Base-by-base conservation (phyloP, 2,329 filamentous ascomycete species). In the Ophiosphaerella korrae region DNA sequence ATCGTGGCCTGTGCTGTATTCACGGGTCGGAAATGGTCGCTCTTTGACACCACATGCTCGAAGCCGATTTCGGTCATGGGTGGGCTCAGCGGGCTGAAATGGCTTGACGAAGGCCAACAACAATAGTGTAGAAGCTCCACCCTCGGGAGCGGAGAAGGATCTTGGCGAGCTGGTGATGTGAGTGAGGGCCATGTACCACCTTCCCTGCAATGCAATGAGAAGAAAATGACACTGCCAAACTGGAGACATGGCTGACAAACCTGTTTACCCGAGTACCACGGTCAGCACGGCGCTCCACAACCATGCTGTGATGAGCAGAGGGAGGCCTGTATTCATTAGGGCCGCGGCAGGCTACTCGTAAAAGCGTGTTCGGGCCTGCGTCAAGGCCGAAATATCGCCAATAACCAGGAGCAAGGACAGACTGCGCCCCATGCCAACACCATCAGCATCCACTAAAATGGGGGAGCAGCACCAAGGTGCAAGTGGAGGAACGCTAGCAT, bases 311-410 rank as follows among this genome's bases (percentile, higher is more conserved):
- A 43, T 33, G 41, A 33, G 33, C 39, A 33, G 41, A 43, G 41
- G 18, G 33, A 14, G 21, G 23, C 18, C 33, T 23, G 16, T 35
- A 24, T 26, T 31, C 13, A 26, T 16, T 11, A 29, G 41, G 41
- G 41, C 41, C 41, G 40, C 29, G 16, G 41, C 18, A 6, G 26
- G 8, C 11, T 29, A 29, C 6, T 29, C 8, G 12, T 3, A 24
- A 7, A 38, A 6, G 18, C 7, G 5, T 12, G 14, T 8, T 21
- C 36, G 18, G 7, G 26, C 16, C 12, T 23, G 23, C 7, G n/a
- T 53, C 43, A 36, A 48, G 41, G 52, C 62, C 62, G 62, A 64
- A 45, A 48, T 55, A 52, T 57, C 48, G 55, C 62, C 58, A 57
- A 56, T 45, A 42, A 51, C 33, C 38, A 40, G 42, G 21, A 54